These are phyloP conservation scores for Colletotrichum melonis DNA, from an alignment of 2,329 filamentous ascomycete genomes.

Conservation along the genomic window DNA sequence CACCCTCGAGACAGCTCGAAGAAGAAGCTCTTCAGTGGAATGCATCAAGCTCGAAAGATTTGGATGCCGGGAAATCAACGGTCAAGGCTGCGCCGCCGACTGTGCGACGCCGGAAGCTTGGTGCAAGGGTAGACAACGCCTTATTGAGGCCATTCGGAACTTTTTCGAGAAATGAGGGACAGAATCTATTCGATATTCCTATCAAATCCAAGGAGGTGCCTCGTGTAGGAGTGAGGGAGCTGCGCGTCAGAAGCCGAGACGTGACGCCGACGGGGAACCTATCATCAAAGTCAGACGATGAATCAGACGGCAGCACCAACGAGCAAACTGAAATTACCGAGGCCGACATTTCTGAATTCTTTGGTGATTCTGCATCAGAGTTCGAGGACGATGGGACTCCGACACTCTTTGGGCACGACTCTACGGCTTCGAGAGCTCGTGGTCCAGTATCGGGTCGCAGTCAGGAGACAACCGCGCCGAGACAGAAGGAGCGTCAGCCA, in stretches of 20 bases:
- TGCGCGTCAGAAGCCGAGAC: neutral
- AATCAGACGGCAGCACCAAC: conserved; percentile 3
- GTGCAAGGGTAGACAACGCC: conserved; percentile 15
- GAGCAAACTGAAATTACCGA: conserved; percentile 32
- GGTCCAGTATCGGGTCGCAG: neutral
- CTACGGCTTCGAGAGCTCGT: neutral
- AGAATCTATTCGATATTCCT: neutral
- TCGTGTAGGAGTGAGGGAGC: neutral
- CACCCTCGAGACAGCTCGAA: neutral
- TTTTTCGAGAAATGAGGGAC: neutral
- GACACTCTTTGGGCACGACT: neutral
- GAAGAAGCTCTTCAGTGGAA: neutral
- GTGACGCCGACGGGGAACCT: neutral
- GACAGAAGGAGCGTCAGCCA: neutral
- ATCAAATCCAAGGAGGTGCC: neutral
- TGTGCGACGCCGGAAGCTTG: conserved; percentile 30
- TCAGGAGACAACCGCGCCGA: neutral
- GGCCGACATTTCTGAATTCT: conserved; percentile 29
- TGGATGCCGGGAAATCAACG: neutral
- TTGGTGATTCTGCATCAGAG: conserved; percentile 19
- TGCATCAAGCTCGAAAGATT: neutral
- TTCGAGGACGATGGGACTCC: conserved; percentile 1
- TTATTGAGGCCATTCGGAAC: conserved; percentile 5
- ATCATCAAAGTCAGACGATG: neutral
- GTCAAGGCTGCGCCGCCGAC: neutral